These are phyloP conservation scores for Schizochytrium sp. DNA, from an alignment of 108 stramenopile genomes.

Conservation along the genomic window DNA sequence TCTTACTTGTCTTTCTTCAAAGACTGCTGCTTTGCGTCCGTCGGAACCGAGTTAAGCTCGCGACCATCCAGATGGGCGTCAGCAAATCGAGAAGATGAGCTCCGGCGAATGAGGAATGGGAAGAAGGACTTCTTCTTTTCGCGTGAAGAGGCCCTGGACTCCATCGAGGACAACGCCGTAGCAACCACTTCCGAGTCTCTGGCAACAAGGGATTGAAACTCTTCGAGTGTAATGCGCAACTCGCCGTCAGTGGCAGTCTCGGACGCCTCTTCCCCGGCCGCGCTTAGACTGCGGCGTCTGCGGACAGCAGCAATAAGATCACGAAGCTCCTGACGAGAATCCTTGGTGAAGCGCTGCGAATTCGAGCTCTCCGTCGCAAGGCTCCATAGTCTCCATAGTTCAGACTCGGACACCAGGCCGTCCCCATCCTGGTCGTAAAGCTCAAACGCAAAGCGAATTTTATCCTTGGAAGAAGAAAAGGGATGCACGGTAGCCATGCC, in stretches of 20 bases:
- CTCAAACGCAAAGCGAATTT: neutral
- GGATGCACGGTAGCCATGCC: neutral
- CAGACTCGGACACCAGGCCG: neutral
- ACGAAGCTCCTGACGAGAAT: neutral
- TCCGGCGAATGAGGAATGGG: neutral
- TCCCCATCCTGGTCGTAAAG: neutral
- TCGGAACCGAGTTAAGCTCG: too few relatives aligned
- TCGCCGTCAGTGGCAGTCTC: neutral
- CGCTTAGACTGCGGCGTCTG: neutral
- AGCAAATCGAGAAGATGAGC: neutral
- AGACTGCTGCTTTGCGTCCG: too few relatives aligned
- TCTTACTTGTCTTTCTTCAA: too few relatives aligned
- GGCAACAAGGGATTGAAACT: neutral
- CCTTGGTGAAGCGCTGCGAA: neutral
- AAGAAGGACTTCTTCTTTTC: neutral
- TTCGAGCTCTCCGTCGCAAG: neutral
- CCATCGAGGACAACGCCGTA: neutral
- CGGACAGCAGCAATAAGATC: neutral
- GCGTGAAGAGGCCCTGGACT: neutral
- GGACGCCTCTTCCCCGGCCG: neutral
- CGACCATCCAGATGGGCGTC: too few relatives aligned
- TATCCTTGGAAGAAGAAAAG: neutral
- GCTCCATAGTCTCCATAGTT: neutral
- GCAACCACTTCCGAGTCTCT: neutral
- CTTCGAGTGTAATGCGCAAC: neutral